Percentiles rank a stretch among this genome's conserved stretches.
phyloP scores from a whole-genome alignment of 495 filamentous ascomycete species.

The Hypoxylon fuscum region DNA sequence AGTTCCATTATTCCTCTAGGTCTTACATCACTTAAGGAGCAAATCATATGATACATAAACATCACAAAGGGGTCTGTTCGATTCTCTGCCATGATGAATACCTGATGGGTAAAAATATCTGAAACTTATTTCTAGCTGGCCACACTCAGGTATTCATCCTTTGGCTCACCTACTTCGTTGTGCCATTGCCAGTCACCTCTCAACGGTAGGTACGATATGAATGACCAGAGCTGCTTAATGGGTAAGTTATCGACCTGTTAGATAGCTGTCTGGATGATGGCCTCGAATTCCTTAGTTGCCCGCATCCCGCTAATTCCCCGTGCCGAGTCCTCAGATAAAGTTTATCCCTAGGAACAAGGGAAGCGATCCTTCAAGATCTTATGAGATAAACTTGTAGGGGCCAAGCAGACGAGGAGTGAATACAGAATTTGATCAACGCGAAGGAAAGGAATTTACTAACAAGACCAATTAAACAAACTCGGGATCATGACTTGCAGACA shows the following conservation, averaged over 20 bases:
- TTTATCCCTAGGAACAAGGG: background rate
- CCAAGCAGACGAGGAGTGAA: conserved; percentile 2
- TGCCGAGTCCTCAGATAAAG: conserved; percentile 3
- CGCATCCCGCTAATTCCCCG: background rate
- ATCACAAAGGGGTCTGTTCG: no score
- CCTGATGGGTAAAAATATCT: no score
- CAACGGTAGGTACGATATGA: no score
- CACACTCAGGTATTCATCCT: no score
- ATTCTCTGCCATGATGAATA: no score
- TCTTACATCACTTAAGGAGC: background rate
- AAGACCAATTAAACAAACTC: conserved; percentile 16
- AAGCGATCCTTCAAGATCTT: background rate
- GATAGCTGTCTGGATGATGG: no score
- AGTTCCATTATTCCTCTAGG: no score
- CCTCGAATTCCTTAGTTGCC: background rate
- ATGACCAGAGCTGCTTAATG: no score
- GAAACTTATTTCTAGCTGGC: no score
- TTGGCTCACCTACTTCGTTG: no score
- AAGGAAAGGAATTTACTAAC: background rate
- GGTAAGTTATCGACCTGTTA: background rate
- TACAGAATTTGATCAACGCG: background rate
- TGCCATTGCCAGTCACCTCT: no score
- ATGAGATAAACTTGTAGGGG: conserved; percentile 1
- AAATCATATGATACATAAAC: no score
- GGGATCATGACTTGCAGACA: conserved; percentile 24